Percentiles rank a stretch among this genome's conserved stretches.
phyloP scores from a whole-genome alignment of 495 filamentous ascomycete species.

The Aspergillus nanangensis region DNA sequence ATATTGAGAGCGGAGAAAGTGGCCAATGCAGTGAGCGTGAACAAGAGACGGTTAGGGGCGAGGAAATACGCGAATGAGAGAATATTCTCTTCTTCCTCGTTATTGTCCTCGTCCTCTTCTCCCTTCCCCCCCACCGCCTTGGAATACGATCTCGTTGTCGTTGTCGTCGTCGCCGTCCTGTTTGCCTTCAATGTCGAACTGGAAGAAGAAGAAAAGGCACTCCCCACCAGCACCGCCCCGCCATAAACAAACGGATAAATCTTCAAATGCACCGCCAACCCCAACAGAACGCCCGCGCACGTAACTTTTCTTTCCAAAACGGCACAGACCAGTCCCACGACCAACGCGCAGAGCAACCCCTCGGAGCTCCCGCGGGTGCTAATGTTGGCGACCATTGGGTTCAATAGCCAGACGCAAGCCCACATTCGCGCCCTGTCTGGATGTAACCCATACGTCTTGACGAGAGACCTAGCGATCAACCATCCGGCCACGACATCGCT shows the following conservation, averaged over 20 bases:
- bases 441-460: slow-evolving; percentile 37
- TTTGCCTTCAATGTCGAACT: not conserved
- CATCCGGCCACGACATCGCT: slow-evolving; percentile 84
- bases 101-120: not conserved
- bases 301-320: slow-evolving; percentile 52
- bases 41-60: slow-evolving; percentile 54
- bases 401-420: slow-evolving; percentile 85
- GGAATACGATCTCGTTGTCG: not conserved
- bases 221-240: slow-evolving; percentile 79
- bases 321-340: slow-evolving; percentile 78
- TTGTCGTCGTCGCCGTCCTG: not conserved
- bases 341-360: slow-evolving; percentile 79
- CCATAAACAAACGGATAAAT: slow-evolving; percentile 98
- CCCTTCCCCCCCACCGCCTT: not conserved
- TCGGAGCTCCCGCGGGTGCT: slow-evolving; percentile 92
- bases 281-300: slow-evolving; percentile 73
- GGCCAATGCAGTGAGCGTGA: slow-evolving; percentile 59
- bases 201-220: slow-evolving; percentile 58
- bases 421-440: slow-evolving; percentile 59
- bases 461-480: slow-evolving; percentile 67
- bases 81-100: not conserved
- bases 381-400: slow-evolving; percentile 97
- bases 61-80: slow-evolving; percentile 46
- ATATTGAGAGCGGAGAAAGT: slow-evolving; percentile 71
- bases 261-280: slow-evolving; percentile 90